These are phyloP conservation scores for Triticum aestivum DNA, from an alignment of 176 grass and related monocot genomes.

Conservation along the genomic window DNA sequence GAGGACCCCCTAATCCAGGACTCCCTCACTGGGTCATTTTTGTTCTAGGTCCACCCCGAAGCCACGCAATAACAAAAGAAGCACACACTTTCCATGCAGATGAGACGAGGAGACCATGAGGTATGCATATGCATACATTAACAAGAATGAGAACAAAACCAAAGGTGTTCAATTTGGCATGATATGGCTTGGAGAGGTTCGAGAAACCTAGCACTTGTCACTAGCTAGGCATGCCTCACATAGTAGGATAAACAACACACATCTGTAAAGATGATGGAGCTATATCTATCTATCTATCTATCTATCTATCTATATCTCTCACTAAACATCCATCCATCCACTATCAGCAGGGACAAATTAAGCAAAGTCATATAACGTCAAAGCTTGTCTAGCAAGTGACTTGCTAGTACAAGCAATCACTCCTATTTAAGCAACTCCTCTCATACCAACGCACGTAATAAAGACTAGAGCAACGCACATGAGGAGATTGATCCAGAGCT, in stretches of 20 bases:
- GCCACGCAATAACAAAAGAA: background rate
- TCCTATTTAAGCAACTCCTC: too few relatives aligned
- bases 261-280: background rate
- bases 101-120: background rate
- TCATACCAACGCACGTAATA: too few relatives aligned
- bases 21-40: too few relatives aligned
- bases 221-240: background rate
- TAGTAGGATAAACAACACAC: background rate
- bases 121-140: background rate
- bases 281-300: background rate
- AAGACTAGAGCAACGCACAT: too few relatives aligned
- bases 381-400: too few relatives aligned
- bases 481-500: too few relatives aligned
- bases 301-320: background rate
- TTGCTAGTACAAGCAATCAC: too few relatives aligned
- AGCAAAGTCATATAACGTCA: too few relatives aligned
- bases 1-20: too few relatives aligned
- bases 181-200: background rate
- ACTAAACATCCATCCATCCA: background rate
- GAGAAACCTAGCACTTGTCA: background rate
- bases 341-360: background rate
- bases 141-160: constrained; percentile 2
- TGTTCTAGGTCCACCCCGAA: too few relatives aligned
- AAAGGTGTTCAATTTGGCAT: background rate
- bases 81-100: background rate